phyloP scores from a whole-genome alignment of 1,284 basidiomycete genomes.

The Sanghuangporus sanghuang region DNA sequence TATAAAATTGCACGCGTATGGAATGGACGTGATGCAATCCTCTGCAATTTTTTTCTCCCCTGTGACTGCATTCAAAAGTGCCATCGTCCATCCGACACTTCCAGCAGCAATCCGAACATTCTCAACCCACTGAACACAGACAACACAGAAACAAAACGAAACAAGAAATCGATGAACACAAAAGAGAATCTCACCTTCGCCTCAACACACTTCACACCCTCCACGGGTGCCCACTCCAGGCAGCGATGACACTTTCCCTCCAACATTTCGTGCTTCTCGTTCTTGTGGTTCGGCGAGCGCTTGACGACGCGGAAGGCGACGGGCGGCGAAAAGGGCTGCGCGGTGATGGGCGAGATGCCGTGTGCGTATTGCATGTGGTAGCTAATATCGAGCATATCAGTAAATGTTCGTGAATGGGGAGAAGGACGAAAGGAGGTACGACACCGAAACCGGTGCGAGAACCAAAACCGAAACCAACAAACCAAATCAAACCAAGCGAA shows the following conservation, averaged over 20 bases:
- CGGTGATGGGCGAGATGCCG: slow-evolving; percentile 58
- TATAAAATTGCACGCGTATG: not conserved
- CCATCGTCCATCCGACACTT: not conserved
- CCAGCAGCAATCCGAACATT: not conserved
- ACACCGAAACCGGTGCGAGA: not conserved
- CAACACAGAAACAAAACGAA: not conserved
- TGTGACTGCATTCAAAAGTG: not conserved
- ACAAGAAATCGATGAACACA: not conserved
- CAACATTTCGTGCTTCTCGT: slow-evolving; percentile 51
- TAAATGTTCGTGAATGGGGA: not conserved
- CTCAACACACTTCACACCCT: slow-evolving; percentile 66
- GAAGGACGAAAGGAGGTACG: not conserved
- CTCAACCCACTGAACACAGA: not conserved
- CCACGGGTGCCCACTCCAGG: slow-evolving; percentile 60
- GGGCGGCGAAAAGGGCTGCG: slow-evolving; percentile 72
- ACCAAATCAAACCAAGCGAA: not conserved
- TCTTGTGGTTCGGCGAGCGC: slow-evolving; percentile 45
- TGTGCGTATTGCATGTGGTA: slow-evolving; percentile 80
- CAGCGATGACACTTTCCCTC: slow-evolving; percentile 77
- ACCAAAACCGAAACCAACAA: no score
- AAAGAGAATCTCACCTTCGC: slow-evolving; percentile 45
- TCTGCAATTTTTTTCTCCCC: not conserved
- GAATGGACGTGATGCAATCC: no score
- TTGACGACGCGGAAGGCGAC: slow-evolving; percentile 47
- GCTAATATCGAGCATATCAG: slow-evolving; percentile 28